A percentile compares a stretch with the other conserved stretches of the same genome.
phyloP scores from a whole-genome alignment of 2,329 filamentous ascomycete species.

The Trichoderma polysporum region DNA sequence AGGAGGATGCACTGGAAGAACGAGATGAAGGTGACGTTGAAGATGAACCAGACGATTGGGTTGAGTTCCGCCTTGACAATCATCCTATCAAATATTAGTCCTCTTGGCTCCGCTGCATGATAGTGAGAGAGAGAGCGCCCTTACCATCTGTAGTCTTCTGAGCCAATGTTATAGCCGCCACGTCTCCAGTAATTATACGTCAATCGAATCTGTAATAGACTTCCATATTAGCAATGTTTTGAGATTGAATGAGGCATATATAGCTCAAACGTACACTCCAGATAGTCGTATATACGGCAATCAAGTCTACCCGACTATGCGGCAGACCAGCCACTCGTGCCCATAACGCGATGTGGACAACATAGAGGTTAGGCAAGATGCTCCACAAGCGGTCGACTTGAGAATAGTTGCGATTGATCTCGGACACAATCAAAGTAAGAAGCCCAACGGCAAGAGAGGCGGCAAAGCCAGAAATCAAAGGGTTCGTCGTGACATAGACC shows the following conservation, averaged over 20 bases:
- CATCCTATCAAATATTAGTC: constrained; percentile 47
- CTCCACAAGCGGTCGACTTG: constrained; percentile 95
- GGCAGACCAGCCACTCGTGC: constrained; percentile 71
- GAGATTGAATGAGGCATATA: background rate
- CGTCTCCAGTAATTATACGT: constrained; percentile 98
- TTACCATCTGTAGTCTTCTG: constrained; percentile 90
- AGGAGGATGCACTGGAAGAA: constrained; percentile 80
- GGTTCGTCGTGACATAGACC: constrained; percentile 83
- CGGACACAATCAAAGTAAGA: constrained; percentile 72
- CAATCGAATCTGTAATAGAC: constrained; percentile 61
- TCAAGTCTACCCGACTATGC: constrained; percentile 68
- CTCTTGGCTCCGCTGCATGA: background rate
- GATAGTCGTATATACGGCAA: constrained; percentile 66
- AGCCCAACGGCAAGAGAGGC: constrained; percentile 69
- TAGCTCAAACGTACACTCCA: constrained; percentile 69
- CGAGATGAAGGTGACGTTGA: constrained; percentile 90
- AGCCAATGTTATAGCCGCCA: constrained; percentile 84
- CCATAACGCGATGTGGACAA: constrained; percentile 82
- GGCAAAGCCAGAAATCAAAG: constrained; percentile 71
- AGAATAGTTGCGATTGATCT: constrained; percentile 92
- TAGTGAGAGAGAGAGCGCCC: background rate
- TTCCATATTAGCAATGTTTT: background rate
- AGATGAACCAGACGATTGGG: constrained; percentile 68
- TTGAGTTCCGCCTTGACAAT: constrained; percentile 68
- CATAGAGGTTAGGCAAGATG: constrained; percentile 81